Evolutionary conservation across 1,139 yeast genomes (phyloP).

Genomic region (Blastobotrys buckinghamii): DNA sequence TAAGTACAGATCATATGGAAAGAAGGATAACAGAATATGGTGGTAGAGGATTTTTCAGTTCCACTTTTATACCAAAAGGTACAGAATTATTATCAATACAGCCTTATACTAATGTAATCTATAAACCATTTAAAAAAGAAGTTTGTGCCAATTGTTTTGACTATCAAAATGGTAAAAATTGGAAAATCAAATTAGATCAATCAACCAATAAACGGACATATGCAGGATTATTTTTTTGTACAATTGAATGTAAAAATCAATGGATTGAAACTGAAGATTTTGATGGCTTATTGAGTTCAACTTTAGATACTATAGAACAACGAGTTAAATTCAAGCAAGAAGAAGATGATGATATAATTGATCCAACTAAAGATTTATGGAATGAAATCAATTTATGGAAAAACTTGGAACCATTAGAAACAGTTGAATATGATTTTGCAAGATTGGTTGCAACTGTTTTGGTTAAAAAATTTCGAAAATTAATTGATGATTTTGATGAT

Average conservation of each 20-base stretch:
- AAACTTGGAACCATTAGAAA: constrained; percentile 26
- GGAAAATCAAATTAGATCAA: constrained; percentile 34
- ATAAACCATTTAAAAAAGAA: constrained; percentile 56
- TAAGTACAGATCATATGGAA: constrained; percentile 9
- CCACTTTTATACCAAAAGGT: constrained; percentile 27
- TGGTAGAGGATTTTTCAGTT: constrained; percentile 63
- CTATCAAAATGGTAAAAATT: constrained; percentile 45
- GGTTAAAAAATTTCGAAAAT: constrained; percentile 17
- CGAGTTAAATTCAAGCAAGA: constrained; percentile 2
- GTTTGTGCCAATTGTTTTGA: constrained; percentile 54
- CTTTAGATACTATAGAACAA: constrained; percentile 31
- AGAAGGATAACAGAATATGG: constrained; percentile 33
- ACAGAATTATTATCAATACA: constrained; percentile 40
- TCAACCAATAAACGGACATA: constrained; percentile 25
- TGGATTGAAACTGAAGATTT: constrained; percentile 34
- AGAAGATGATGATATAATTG: not conserved
- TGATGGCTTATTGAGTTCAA: constrained; percentile 29
- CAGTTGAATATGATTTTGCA: constrained; percentile 38
- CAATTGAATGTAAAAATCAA: constrained; percentile 38
- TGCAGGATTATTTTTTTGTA: constrained; percentile 53
- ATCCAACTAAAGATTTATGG: constrained; percentile 16
- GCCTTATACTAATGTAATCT: constrained; percentile 46
- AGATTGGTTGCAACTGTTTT: constrained; percentile 33
- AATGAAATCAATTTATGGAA: not conserved
- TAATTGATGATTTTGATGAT: constrained; percentile 34